Evolutionary conservation across 257 asterid species (phyloP).

Genomic region (Nicotiana knightiana): DNA sequence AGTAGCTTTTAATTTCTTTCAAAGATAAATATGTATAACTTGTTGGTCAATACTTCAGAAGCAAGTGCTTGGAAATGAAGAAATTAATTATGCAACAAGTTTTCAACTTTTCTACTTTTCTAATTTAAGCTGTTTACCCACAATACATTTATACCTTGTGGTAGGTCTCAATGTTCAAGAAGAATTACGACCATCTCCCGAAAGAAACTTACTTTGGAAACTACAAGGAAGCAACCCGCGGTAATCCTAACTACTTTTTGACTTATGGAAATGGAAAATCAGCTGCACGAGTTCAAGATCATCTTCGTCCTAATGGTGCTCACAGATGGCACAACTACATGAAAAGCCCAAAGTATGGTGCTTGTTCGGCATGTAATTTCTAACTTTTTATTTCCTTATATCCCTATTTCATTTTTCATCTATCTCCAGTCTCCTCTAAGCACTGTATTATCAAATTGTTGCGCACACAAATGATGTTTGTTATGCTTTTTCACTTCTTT

Average conservation of each 20-base stretch:
- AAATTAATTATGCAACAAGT: not conserved
- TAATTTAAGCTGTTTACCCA: not conserved
- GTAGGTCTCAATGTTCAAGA: slow-evolving; percentile 88
- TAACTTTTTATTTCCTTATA: slow-evolving; percentile 4
- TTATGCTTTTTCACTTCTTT: not conserved
- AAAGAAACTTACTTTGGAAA: slow-evolving; percentile 49
- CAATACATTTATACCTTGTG: slow-evolving; percentile 4
- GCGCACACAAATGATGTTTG: not conserved
- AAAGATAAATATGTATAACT: not conserved
- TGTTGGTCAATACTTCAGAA: not conserved
- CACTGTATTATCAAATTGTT: not conserved
- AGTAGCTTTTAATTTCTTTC: not conserved
- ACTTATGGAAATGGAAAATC: slow-evolving; percentile 82
- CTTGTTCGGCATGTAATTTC: not conserved
- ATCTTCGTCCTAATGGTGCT: slow-evolving; percentile 86
- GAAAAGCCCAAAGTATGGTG: slow-evolving; percentile 60
- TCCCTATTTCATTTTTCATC: not conserved
- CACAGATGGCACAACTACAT: slow-evolving; percentile 79
- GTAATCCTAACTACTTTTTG: slow-evolving; percentile 69
- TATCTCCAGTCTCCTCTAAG: not conserved
- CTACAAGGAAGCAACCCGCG: slow-evolving; percentile 59
- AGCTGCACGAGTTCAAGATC: slow-evolving; percentile 68
- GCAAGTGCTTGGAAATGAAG: not conserved
- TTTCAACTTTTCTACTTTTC: not conserved
- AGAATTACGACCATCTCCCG: slow-evolving; percentile 57